phyloP scores from a whole-genome alignment of 495 filamentous ascomycete genomes.

The Podospora pseudoanserina region DNA sequence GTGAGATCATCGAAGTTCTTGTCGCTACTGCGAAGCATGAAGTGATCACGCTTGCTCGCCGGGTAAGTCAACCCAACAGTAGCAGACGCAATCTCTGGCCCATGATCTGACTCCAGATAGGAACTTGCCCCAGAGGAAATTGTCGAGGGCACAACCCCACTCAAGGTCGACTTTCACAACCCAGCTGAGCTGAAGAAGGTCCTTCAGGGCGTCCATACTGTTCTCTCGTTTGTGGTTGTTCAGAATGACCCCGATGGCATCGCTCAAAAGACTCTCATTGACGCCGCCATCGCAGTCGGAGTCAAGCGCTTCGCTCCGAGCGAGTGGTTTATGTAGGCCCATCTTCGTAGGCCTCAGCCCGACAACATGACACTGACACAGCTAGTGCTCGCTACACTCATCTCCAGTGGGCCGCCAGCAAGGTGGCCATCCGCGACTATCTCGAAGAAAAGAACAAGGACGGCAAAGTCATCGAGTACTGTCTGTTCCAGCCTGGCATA shows the following conservation, averaged over 20 bases:
- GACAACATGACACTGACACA: constrained; percentile 7
- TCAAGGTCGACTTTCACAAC: constrained; percentile 46
- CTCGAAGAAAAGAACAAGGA: constrained; percentile 51
- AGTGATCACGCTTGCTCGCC: constrained; percentile 46
- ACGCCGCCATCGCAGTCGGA: constrained; percentile 50
- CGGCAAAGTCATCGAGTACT: constrained; percentile 54
- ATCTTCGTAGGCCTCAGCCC: not conserved
- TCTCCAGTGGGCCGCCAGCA: constrained; percentile 51
- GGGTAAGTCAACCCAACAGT: not conserved
- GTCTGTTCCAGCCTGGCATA: constrained; percentile 53
- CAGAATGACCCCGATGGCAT: constrained; percentile 35
- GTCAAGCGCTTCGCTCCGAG: constrained; percentile 56
- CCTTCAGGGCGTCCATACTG: constrained; percentile 49
- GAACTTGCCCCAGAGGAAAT: constrained; percentile 12
- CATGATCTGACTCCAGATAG: not conserved
- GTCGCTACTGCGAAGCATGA: constrained; percentile 50
- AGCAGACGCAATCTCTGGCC: not conserved
- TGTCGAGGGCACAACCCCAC: constrained; percentile 33
- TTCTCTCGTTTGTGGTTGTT: constrained; percentile 51
- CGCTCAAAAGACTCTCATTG: constrained; percentile 47
- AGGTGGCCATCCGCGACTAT: constrained; percentile 46
- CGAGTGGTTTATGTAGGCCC: constrained; percentile 34
- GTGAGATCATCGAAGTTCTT: constrained; percentile 54
- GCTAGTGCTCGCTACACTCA: constrained; percentile 21
- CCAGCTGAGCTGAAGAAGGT: constrained; percentile 31